A percentile compares a stretch with the other conserved stretches of the same genome.
These are phyloP conservation scores for Coprinopsis strossmayeri DNA, from an alignment of 768 basidiomycete species.

Conservation along the genomic window DNA sequence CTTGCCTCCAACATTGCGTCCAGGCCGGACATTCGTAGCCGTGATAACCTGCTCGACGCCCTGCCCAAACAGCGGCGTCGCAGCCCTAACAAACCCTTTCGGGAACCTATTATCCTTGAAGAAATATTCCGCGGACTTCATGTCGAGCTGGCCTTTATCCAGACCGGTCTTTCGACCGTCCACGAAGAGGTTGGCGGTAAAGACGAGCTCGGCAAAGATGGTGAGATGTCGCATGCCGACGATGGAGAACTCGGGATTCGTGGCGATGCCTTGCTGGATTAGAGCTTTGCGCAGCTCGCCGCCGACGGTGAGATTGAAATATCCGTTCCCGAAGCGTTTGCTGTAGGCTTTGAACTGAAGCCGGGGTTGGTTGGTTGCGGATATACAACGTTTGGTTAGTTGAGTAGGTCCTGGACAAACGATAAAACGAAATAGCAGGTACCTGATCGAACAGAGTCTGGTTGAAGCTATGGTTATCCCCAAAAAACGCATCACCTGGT, in stretches of 20 bases:
- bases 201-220: constrained; percentile 12
- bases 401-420: not conserved
- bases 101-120: constrained; percentile 14
- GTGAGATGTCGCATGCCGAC: constrained; percentile 11
- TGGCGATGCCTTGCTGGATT: constrained; percentile 14
- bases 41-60: constrained; percentile 2
- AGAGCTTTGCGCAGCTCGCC: constrained; percentile 12
- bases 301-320: constrained; percentile 14
- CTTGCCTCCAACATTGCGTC: constrained; percentile 12
- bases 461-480: constrained; percentile 18
- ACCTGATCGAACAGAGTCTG: constrained; percentile 17
- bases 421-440: not conserved
- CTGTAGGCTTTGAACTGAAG: constrained; percentile 15
- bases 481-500: constrained; percentile 14
- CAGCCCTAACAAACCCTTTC: constrained; percentile 12
- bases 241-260: constrained; percentile 15
- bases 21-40: constrained; percentile 12
- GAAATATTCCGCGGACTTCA: constrained; percentile 13
- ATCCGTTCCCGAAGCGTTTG: constrained; percentile 14
- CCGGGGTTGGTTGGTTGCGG: no score
- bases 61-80: constrained; percentile 1
- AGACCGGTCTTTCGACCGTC: constrained; percentile 11
- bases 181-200: constrained; percentile 13
- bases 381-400: no score
- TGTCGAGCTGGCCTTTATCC: constrained; percentile 10